Percentiles rank a stretch among this genome's conserved stretches.
These are phyloP conservation scores for Nicotiana knightiana DNA, from an alignment of 257 asterid genomes.

Conservation along the genomic window DNA sequence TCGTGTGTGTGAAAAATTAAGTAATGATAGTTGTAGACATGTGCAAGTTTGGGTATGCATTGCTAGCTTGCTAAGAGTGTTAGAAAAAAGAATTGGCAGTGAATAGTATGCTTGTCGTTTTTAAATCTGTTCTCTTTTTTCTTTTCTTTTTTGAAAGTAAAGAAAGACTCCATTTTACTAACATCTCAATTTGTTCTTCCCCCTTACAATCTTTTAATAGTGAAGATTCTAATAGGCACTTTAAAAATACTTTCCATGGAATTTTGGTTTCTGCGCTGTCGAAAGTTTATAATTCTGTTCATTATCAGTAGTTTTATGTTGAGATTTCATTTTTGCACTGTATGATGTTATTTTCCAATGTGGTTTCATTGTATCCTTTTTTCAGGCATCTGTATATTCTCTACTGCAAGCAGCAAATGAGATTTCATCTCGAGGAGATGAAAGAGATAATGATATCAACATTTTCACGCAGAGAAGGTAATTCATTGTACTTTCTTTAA, in stretches of 20 bases:
- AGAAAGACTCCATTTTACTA: not conserved
- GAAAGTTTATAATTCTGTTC: not conserved
- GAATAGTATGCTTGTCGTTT: not conserved
- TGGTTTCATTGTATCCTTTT: not conserved
- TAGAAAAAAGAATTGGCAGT: not conserved
- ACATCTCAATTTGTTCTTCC: not conserved
- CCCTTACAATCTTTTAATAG: not conserved
- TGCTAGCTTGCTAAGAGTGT: not conserved
- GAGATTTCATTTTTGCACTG: not conserved
- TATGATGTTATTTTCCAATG: not conserved
- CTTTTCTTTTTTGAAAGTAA: not conserved
- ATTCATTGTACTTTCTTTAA: not conserved
- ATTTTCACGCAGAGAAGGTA: slow-evolving; percentile 88
- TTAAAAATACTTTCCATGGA: not conserved
- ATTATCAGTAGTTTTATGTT: not conserved
- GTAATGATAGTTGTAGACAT: not conserved
- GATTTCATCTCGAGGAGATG: slow-evolving; percentile 89
- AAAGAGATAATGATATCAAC: slow-evolving; percentile 79
- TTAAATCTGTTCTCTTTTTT: not conserved
- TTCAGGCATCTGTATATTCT: slow-evolving; percentile 87
- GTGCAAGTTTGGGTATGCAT: not conserved
- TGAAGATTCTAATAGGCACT: not conserved
- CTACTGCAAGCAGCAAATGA: slow-evolving; percentile 84
- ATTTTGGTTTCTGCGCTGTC: not conserved
- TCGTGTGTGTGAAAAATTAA: not conserved